Evolutionary conservation across 2,329 filamentous ascomycete genomes (phyloP), one percentile per base, ranked within the genome.

Genomic region (Trichothecium sympodiale): DNA sequence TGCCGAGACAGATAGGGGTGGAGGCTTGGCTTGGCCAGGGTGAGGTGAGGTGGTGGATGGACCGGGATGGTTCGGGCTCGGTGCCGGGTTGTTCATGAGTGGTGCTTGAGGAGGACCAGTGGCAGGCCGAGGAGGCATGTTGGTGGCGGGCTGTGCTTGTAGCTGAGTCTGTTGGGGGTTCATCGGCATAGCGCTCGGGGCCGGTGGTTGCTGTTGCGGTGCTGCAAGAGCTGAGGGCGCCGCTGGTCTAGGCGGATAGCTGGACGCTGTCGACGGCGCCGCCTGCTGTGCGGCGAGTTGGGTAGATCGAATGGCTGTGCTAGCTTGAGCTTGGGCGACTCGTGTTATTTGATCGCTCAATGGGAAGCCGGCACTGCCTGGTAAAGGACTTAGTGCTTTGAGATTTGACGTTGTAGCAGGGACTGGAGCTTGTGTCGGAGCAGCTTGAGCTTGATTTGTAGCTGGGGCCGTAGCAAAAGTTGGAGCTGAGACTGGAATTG

Each of bases 281-380:
- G 12, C 36, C 39, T 16, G 45, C 36, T n/a, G 43, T 43, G 33
- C 20, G 10, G 20, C 20, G 10, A 25, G 6, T 25, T 25, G 20
- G 6, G 20, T 25, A 10, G 20, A 25, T 25, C 10, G 20, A 6
- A 25, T 25, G 10, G 20, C 20, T 10, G 20, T 25, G 10, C 10
- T 25, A 10, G 20, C 20, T 25, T 25, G 20, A 10, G 20, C 20
- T 25, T 25, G 20, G 10, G 6, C 10, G 20, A 25, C 10, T 10
- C 10, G 20, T 25, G 10, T 10, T 25, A 25, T 35, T 42, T 38
- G 45, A 46, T 47, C 33, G 48, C 37, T 26, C 54, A 52, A 23
- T 54, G 49, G 3, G 56, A 53, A 7, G 52, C 46, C 20, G 54
- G 48, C 3, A 46, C 48, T 26, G 44, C 37, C n/a, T 17, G 28